Conservation (phyloP, 805 yeast species). For the Kuraishia hungarica region DNA sequence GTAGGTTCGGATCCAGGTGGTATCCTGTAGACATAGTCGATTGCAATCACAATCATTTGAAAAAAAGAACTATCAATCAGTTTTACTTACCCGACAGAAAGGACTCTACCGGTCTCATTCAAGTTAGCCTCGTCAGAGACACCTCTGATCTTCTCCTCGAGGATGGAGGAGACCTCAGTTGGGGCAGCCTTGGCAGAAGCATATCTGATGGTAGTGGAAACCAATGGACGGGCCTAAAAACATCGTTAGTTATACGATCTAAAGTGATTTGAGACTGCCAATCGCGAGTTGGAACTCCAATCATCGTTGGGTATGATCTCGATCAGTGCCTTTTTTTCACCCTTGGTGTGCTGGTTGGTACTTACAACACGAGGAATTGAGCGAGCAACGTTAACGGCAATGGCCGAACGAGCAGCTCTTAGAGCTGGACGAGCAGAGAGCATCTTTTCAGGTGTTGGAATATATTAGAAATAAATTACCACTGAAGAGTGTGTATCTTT, state of each 20-base stretch:
- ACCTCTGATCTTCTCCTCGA: slow-evolving; percentile 99
- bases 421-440: slow-evolving; percentile 80
- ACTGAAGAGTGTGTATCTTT: not conserved
- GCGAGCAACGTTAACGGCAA: slow-evolving; percentile 42
- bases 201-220: slow-evolving; percentile 55
- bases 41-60: not conserved
- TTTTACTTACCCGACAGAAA: slow-evolving; percentile 82
- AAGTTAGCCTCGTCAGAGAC: slow-evolving; percentile 95
- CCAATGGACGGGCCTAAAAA: slow-evolving; percentile 59
- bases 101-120: slow-evolving; percentile 98
- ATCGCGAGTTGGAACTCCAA: not conserved
- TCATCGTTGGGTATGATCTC: not conserved
- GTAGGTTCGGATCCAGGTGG: not conserved
- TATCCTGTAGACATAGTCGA: not conserved
- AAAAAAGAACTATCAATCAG: not conserved
- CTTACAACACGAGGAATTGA: slow-evolving; percentile 37
- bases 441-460: slow-evolving; percentile 32
- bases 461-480: slow-evolving; percentile 3
- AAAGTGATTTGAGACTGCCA: not conserved
- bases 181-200: slow-evolving; percentile 98
- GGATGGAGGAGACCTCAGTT: slow-evolving; percentile 97
- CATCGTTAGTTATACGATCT: not conserved
- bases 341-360: slow-evolving; percentile 9
- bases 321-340: not conserved
- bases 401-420: slow-evolving; percentile 78